These are phyloP conservation scores for Phlebiopsis gigantea DNA, from an alignment of 768 basidiomycete genomes.

Conservation along the genomic window DNA sequence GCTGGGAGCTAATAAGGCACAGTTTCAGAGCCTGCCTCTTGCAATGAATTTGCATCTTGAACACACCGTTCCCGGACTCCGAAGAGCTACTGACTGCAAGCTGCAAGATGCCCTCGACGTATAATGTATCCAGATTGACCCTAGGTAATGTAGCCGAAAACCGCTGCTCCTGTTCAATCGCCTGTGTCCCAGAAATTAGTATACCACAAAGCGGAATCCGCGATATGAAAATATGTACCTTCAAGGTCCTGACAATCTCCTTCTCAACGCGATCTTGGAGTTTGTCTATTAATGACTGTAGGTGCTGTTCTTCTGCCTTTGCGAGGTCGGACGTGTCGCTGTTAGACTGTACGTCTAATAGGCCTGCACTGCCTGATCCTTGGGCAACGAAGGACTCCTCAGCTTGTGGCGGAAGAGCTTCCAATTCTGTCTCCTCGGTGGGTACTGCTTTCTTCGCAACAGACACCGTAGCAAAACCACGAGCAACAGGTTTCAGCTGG, in stretches of 20 bases:
- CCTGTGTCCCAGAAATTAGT: too few species aligned
- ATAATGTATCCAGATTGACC: conserved; percentile 54
- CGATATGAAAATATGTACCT: conserved; percentile 49
- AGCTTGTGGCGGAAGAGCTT: conserved; percentile 17
- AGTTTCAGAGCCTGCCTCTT: background rate
- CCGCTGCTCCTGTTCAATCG: conserved; percentile 78
- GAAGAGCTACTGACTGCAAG: conserved; percentile 44
- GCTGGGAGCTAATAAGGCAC: background rate
- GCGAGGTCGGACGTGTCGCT: conserved; percentile 23
- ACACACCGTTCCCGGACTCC: conserved; percentile 16
- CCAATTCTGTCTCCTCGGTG: conserved; percentile 16
- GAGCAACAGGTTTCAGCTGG: conserved; percentile 64
- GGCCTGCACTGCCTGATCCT: background rate
- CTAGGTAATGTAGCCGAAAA: conserved; percentile 56
- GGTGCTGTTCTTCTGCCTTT: conserved; percentile 45
- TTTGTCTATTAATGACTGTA: conserved; percentile 75
- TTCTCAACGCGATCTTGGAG: conserved; percentile 86
- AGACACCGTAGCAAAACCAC: conserved; percentile 80
- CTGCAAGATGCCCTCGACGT: conserved; percentile 56
- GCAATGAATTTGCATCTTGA: background rate
- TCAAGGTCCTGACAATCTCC: conserved; percentile 66
- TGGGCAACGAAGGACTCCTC: conserved; percentile 14
- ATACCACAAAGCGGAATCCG: too few species aligned
- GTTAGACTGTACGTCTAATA: background rate
- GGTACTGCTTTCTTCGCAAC: conserved; percentile 65